Percentiles rank a stretch among this genome's conserved stretches.
Conservation (phyloP, 2,329 filamentous ascomycete genomes). For the Thielaviopsis euricoi region DNA sequence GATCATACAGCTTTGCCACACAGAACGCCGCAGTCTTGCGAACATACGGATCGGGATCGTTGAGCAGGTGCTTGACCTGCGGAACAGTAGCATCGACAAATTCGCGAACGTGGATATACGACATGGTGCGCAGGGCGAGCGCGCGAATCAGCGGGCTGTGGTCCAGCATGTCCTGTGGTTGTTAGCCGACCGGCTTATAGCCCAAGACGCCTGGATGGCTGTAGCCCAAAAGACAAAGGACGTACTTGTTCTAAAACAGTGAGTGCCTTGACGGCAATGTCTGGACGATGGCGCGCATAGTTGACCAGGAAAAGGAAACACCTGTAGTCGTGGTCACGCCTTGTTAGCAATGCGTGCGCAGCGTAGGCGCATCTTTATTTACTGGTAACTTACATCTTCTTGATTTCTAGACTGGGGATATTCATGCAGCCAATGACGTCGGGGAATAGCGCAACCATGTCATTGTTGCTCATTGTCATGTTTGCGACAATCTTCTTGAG, state of each 20-base stretch:
- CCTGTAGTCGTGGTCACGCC: conserved; percentile 32
- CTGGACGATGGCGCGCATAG: conserved; percentile 85
- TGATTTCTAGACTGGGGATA: conserved; percentile 87
- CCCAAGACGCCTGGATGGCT: neutral
- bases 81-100: conserved; percentile 84
- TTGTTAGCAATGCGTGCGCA: neutral
- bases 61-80: conserved; percentile 66
- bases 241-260: conserved; percentile 55
- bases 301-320: conserved; percentile 97
- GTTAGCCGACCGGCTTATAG: conserved; percentile 12
- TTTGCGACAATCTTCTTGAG: conserved; percentile 99
- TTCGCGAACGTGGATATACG: conserved; percentile 90
- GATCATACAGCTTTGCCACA: conserved; percentile 94
- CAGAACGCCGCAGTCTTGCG: conserved; percentile 94
- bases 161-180: conserved; percentile 71
- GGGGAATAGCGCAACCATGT: conserved; percentile 94
- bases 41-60: conserved; percentile 84
- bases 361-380: neutral
- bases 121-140: conserved; percentile 83
- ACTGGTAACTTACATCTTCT: conserved; percentile 72
- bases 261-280: conserved; percentile 83
- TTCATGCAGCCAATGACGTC: conserved; percentile 94
- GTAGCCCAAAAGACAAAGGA: neutral
- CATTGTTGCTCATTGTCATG: conserved; percentile 99
- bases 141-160: conserved; percentile 83